Base-by-base conservation (phyloP, 2,329 filamentous ascomycete species). In the Torrubiellomyces zombiae region DNA sequence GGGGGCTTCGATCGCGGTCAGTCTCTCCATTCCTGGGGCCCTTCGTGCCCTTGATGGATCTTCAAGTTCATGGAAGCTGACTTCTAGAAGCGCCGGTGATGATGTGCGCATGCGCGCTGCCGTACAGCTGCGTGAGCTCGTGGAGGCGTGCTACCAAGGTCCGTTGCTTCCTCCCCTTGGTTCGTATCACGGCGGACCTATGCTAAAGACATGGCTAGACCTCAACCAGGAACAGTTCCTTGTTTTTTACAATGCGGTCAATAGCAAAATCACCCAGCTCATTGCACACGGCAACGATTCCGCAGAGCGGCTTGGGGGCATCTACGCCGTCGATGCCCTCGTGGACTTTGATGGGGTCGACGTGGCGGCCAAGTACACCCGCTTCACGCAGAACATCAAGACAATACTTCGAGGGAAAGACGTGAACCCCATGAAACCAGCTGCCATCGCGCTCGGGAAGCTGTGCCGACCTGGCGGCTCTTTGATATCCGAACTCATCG, bases 331-430 rank as follows among this genome's bases (percentile, higher is more conserved):
- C 32, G 86, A 93, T 49, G 76, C 77, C 29, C 70, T 98, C 27
- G 86, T 95, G 50, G 85, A 94, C 48, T 94, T 95, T 47, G 86
- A 94, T 40, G 86, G 85, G 30, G 81, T 94, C 39, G 91, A 98
- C 54, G 72, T 80, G 14, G 82, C 81, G 18, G 73, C 82, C 42
- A 95, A 95, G 53, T 93, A 89, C 30, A 92, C 86, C 16, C 74
- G 89, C 28, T 98, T 95, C 45, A 82, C 82, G 22, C 82, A 82
- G 35, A 91, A 86, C 42, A 68, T 98, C 31, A 79, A 85, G 38
- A 78, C 72, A 23, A 77, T 94, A 19, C 63, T 98, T 38, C 72
- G 85, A 40, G 86, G 86, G 33, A 92, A 85, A 47, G 89, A 98
- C 42, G 80, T 81, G 35, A 73, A 73, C 27, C 82, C 89, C 13